Conservation (phyloP, 2,329 filamentous ascomycete genomes). For the Apiospora saccharicola region DNA sequence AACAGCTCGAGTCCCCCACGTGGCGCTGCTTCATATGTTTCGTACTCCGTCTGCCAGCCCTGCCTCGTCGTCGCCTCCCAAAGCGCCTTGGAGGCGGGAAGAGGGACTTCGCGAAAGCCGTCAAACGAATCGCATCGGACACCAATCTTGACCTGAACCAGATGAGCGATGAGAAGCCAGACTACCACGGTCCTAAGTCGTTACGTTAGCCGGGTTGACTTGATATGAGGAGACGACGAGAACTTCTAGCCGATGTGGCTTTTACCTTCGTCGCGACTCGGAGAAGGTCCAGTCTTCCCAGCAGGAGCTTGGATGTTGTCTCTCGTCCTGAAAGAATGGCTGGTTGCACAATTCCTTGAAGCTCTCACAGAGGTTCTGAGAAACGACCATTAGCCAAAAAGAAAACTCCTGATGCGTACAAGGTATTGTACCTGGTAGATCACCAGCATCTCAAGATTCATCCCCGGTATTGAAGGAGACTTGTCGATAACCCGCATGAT, state of each 20-base stretch:
- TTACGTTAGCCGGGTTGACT: not conserved
- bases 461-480: not conserved
- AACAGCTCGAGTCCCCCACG: not conserved
- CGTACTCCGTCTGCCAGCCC: not conserved
- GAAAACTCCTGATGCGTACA: not conserved
- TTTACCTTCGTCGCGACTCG: conserved; percentile 14
- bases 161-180: not conserved
- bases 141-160: conserved; percentile 18
- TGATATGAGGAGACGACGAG: not conserved
- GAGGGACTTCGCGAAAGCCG: conserved; percentile 11
- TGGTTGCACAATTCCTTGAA: conserved; percentile 12
- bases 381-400: too few species aligned
- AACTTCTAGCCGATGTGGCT: too few species aligned
- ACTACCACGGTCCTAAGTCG: conserved; percentile 5
- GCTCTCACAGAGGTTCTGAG: conserved; percentile 10
- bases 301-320: not conserved
- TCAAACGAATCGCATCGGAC: not conserved
- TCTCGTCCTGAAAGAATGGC: conserved; percentile 2
- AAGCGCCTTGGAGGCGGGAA: not conserved
- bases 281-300: conserved; percentile 16
- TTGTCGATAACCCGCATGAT: conserved; percentile 16
- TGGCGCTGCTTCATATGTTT: not conserved
- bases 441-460: conserved; percentile 6
- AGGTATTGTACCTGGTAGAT: not conserved
- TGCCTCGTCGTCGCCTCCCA: not conserved